These are phyloP conservation scores for Ascochyta lentis DNA, from an alignment of 2,329 filamentous ascomycete species.

Conservation along the genomic window DNA sequence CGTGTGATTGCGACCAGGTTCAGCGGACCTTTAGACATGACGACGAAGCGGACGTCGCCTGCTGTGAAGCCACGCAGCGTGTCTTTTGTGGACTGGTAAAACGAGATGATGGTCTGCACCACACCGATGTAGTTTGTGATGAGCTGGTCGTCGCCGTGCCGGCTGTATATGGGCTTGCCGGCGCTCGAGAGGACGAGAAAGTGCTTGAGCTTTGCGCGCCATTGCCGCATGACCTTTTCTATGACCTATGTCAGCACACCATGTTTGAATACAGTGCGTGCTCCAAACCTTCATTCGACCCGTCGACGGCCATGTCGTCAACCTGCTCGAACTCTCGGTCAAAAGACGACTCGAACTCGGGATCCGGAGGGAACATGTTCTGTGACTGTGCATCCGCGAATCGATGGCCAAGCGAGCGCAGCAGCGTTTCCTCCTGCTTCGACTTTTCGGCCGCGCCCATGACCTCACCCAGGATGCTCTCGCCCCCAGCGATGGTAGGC, in stretches of 20 bases:
- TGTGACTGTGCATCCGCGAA: conserved; percentile 62
- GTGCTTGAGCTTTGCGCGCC: conserved; percentile 95
- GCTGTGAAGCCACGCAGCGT: conserved; percentile 83
- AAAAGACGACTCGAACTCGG: conserved; percentile 68
- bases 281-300: conserved; percentile 65
- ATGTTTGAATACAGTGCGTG: conserved; percentile 29
- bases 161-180: conserved; percentile 95
- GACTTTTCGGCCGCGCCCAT: conserved; percentile 68
- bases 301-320: conserved; percentile 63
- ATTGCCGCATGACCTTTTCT: conserved; percentile 67
- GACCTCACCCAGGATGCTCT: conserved; percentile 80
- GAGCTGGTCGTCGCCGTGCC: conserved; percentile 87
- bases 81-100: conserved; percentile 84
- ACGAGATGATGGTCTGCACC: conserved; percentile 96
- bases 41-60: conserved; percentile 83
- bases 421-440: conserved; percentile 68
- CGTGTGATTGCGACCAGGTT: conserved; percentile 94
- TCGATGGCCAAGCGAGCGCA: conserved; percentile 70
- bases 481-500: conserved; percentile 69
- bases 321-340: conserved; percentile 79
- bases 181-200: conserved; percentile 96
- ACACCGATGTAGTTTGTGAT: conserved; percentile 95
- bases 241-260: conserved; percentile 39
- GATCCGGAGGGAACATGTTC: conserved; percentile 53
- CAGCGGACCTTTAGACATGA: conserved; percentile 82